Percentiles rank a stretch among this genome's conserved stretches.
phyloP scores from a whole-genome alignment of 163 green algal species.

The Chloroidium sp. region DNA sequence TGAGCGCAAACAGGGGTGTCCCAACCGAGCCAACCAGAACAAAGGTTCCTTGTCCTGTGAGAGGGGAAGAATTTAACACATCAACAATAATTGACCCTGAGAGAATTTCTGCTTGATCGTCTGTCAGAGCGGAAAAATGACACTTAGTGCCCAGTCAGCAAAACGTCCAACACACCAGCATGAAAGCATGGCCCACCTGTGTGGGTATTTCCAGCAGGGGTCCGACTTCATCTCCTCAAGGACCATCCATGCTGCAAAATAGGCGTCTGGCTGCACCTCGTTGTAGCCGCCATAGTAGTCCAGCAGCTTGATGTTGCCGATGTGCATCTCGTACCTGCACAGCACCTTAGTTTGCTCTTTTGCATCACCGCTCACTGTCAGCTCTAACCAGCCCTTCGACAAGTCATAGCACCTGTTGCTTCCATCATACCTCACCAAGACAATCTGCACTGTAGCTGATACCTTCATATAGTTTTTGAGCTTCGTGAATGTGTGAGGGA shows the following conservation, averaged over 20 bases:
- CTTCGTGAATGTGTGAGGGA: not conserved
- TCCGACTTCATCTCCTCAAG: not conserved
- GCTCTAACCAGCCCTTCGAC: too few species aligned
- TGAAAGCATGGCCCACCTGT: conserved; percentile 2
- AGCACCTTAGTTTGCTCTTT: not conserved
- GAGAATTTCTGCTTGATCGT: too few species aligned
- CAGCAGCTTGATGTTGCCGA: conserved; percentile 37
- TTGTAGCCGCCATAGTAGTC: conserved; percentile 47
- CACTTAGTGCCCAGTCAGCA: too few species aligned
- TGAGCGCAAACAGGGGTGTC: too few species aligned
- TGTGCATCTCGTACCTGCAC: conserved; percentile 44
- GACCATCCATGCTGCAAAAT: conserved; percentile 14
- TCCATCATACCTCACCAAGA: not conserved
- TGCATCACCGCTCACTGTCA: not conserved
- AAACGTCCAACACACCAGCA: not conserved
- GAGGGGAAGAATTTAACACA: too few species aligned
- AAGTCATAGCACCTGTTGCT: not conserved
- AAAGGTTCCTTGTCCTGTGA: too few species aligned
- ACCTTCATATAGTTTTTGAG: not conserved
- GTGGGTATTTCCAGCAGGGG: not conserved
- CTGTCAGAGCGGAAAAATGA: too few species aligned
- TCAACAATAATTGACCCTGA: too few species aligned
- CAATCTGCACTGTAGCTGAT: not conserved
- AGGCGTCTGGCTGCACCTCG: conserved; percentile 29
- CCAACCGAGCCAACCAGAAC: too few species aligned